Evolutionary conservation across 2,329 filamentous ascomycete genomes (phyloP).

Genomic region (Pseudogymnoascus sp.): DNA sequence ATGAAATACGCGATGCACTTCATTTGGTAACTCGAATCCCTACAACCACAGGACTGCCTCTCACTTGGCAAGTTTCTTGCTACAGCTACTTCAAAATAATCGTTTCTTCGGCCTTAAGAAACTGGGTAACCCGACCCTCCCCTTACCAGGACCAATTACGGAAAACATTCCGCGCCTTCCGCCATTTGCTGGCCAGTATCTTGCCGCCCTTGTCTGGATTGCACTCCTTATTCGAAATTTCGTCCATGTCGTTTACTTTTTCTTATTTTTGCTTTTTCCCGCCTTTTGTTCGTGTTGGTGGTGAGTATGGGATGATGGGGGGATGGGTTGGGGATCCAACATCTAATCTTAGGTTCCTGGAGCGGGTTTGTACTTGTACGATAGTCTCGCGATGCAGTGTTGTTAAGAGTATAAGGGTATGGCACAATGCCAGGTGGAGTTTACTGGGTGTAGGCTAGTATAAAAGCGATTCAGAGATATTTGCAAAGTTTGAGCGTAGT

Average conservation of each 20-base stretch:
- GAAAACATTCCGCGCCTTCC: neutral
- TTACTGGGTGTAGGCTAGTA: neutral
- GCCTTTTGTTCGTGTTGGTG: neutral
- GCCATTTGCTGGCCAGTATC: neutral
- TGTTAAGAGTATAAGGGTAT: neutral
- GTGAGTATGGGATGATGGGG: neutral
- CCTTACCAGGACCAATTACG: neutral
- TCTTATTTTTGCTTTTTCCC: neutral
- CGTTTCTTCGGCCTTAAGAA: neutral
- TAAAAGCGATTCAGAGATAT: neutral
- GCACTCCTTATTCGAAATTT: neutral
- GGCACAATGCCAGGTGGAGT: neutral
- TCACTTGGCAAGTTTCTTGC: neutral
- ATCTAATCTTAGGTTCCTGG: constrained; percentile 4
- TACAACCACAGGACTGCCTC: constrained; percentile 9
- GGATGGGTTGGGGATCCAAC: neutral
- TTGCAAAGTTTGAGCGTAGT: neutral
- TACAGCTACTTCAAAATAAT: neutral
- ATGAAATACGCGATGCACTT: neutral
- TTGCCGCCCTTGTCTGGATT: neutral
- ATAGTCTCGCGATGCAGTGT: constrained; percentile 2
- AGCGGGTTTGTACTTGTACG: constrained; percentile 4
- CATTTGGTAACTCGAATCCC: neutral
- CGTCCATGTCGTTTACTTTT: neutral
- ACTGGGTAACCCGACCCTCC: constrained; percentile 19